phyloP scores from a whole-genome alignment of 2,329 filamentous ascomycete species.

The Paraconiothyrium brasiliense region DNA sequence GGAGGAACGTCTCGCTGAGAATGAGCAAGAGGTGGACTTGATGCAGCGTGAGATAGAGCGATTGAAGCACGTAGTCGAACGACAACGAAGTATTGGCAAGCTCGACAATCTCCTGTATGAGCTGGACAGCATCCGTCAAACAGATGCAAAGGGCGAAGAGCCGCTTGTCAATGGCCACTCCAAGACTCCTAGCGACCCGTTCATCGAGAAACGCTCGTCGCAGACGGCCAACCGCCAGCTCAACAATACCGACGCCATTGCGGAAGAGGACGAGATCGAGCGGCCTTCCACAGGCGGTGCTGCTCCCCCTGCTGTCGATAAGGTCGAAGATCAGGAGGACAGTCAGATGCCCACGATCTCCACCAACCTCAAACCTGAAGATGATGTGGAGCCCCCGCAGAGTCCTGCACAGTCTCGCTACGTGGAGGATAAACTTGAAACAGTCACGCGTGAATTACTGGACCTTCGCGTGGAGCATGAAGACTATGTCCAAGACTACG shows the following conservation, averaged over 20 bases:
- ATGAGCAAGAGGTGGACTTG: constrained; percentile 92
- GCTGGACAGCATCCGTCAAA: constrained; percentile 70
- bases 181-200: constrained; percentile 43
- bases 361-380: constrained; percentile 29
- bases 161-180: constrained; percentile 47
- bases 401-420: constrained; percentile 84
- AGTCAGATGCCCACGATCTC: constrained; percentile 24
- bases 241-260: constrained; percentile 46
- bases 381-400: constrained; percentile 60
- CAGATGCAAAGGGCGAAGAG: constrained; percentile 45
- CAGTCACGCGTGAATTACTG: constrained; percentile 88
- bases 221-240: constrained; percentile 42
- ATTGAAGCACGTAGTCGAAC: constrained; percentile 92
- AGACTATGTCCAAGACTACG: constrained; percentile 79
- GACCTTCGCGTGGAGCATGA: constrained; percentile 93
- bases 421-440: constrained; percentile 91
- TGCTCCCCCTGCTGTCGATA: constrained; percentile 19
- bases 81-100: constrained; percentile 93
- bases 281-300: constrained; percentile 41
- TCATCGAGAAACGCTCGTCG: constrained; percentile 40
- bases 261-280: constrained; percentile 46
- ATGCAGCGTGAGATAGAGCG: constrained; percentile 98
- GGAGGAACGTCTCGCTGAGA: constrained; percentile 92
- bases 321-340: constrained; percentile 25
- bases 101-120: constrained; percentile 92